These are phyloP conservation scores for Salix udensis DNA, from an alignment of 345 rosid species.

Conservation along the genomic window DNA sequence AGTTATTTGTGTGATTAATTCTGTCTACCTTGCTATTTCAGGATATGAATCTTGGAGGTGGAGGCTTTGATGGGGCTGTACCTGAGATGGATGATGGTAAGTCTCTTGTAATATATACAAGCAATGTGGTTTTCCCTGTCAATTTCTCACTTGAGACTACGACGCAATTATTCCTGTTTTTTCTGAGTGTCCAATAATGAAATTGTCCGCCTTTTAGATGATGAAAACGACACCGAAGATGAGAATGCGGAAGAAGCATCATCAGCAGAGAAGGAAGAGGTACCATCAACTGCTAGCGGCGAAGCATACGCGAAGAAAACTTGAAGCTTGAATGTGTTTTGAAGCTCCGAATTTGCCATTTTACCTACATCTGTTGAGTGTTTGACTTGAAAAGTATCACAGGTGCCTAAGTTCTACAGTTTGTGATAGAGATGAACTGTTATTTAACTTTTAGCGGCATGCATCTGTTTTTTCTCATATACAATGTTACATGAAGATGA, in stretches of 20 bases:
- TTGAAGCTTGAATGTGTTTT: slow-evolving; percentile 1
- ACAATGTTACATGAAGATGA: background rate
- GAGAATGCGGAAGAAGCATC: slow-evolving; percentile 20
- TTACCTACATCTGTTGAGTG: background rate
- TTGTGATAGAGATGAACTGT: background rate
- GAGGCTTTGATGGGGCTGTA: slow-evolving; percentile 11
- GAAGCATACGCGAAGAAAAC: slow-evolving; percentile 19
- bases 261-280: background rate
- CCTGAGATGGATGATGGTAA: slow-evolving; percentile 26
- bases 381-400: background rate
- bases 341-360: background rate
- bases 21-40: slow-evolving; percentile 8
- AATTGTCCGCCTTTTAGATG: slow-evolving; percentile 19
- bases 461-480: background rate
- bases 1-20: background rate
- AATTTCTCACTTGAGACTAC: background rate
- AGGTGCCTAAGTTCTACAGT: background rate
- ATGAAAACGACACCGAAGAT: slow-evolving; percentile 34
- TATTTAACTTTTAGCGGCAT: background rate
- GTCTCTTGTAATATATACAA: background rate
- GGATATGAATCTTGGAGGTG: slow-evolving; percentile 19
- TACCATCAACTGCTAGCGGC: background rate
- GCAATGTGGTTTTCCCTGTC: background rate
- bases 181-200: background rate
- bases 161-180: background rate